Conservation (phyloP, 1,139 yeast species). For the Diutina siamensis region DNA sequence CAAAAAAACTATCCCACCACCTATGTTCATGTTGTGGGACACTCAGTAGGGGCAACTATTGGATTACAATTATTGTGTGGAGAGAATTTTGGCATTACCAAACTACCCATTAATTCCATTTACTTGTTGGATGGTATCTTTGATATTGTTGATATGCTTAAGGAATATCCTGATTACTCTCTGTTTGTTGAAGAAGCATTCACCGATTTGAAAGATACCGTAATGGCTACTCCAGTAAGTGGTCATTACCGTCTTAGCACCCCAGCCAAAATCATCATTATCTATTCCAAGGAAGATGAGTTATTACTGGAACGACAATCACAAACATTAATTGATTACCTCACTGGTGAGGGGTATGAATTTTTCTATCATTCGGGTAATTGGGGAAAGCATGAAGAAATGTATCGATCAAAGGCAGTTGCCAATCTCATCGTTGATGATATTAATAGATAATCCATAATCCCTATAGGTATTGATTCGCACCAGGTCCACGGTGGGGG, state of each 20-base stretch:
- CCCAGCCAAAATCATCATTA: constrained; percentile 10
- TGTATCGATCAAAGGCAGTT: constrained; percentile 15
- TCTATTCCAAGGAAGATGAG: constrained; percentile 26
- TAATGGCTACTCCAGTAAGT: constrained; percentile 18
- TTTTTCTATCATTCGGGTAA: constrained; percentile 11
- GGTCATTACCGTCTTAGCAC: constrained; percentile 7
- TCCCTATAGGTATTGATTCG: neutral
- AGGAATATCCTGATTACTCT: constrained; percentile 33
- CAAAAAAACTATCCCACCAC: constrained; percentile 10
- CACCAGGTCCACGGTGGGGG: neutral
- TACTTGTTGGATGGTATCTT: constrained; percentile 41
- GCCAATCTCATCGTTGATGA: neutral
- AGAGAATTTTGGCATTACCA: no score
- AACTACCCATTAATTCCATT: constrained; percentile 6
- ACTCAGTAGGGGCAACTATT: constrained; percentile 75
- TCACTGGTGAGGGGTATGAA: constrained; percentile 9
- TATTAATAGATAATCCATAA: neutral
- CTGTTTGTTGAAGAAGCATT: constrained; percentile 36
- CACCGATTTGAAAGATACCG: constrained; percentile 12
- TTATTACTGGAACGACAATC: constrained; percentile 20
- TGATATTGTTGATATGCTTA: constrained; percentile 25
- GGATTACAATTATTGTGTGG: constrained; percentile 37
- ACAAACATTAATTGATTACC: constrained; percentile 11
- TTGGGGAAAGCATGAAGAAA: constrained; percentile 27
- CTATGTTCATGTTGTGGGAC: constrained; percentile 44